Percentiles rank a stretch among this genome's conserved stretches.
phyloP scores from a whole-genome alignment of 345 rosid genomes.

The Iberis pinnata region DNA sequence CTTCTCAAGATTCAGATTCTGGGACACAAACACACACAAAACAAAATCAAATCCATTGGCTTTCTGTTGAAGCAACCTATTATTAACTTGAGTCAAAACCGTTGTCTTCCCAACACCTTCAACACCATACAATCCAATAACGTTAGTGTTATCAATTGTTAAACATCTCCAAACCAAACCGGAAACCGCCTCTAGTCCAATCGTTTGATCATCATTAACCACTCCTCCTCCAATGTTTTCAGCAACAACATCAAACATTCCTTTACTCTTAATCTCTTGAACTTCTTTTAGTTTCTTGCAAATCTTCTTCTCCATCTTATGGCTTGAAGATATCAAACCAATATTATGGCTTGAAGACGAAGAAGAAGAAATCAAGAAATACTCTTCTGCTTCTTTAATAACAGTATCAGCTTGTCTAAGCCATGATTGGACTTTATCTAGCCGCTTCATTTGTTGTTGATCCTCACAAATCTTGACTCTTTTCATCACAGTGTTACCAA shows the following conservation, averaged over 20 bases:
- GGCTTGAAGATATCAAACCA: slow-evolving; percentile 23
- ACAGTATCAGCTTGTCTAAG: slow-evolving; percentile 26
- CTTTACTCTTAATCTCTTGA: slow-evolving; percentile 22
- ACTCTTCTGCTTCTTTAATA: slow-evolving; percentile 27
- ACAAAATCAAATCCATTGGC: slow-evolving; percentile 30
- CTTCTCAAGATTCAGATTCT: slow-evolving; percentile 24
- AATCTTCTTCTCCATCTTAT: slow-evolving; percentile 26
- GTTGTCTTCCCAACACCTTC: slow-evolving; percentile 42
- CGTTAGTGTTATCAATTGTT: slow-evolving; percentile 19
- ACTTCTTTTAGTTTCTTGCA: slow-evolving; percentile 27
- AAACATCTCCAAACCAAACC: slow-evolving; percentile 31
- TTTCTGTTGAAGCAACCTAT: slow-evolving; percentile 26
- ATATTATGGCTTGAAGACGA: slow-evolving; percentile 25
- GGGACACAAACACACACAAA: slow-evolving; percentile 35
- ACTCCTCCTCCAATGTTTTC: slow-evolving; percentile 18
- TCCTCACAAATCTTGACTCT: slow-evolving; percentile 31
- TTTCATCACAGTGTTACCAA: slow-evolving; percentile 19
- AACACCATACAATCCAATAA: slow-evolving; percentile 30
- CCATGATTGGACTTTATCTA: slow-evolving; percentile 29
- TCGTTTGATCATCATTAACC: slow-evolving; percentile 15
- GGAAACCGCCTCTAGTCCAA: slow-evolving; percentile 31
- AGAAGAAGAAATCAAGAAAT: slow-evolving; percentile 21
- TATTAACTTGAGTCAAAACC: slow-evolving; percentile 35
- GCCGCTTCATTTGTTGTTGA: slow-evolving; percentile 26
- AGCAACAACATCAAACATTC: slow-evolving; percentile 27